Conservation (phyloP, 2,329 filamentous ascomycete genomes). For the Ascochyta pisi region DNA sequence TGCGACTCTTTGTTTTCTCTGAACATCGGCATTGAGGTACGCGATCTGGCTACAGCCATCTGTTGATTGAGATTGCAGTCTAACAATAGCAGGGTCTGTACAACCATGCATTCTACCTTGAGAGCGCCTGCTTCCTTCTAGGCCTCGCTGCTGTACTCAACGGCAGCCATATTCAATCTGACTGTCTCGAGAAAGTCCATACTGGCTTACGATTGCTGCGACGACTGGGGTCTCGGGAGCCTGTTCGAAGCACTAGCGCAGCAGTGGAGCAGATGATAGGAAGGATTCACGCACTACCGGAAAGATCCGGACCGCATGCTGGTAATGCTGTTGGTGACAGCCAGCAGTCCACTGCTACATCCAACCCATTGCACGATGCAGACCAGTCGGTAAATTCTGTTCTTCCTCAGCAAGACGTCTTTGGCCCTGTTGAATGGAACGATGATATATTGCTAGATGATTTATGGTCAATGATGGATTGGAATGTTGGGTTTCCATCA, state of each 20-base stretch:
- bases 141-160: constrained; percentile 7
- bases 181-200: constrained; percentile 4
- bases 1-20: constrained; percentile 11
- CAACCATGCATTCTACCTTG: constrained; percentile 12
- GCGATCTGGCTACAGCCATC: neutral
- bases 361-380: neutral
- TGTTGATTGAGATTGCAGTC: neutral
- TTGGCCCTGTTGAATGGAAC: neutral
- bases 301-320: neutral
- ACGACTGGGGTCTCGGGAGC: constrained; percentile 3
- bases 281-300: neutral
- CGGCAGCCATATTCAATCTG: neutral
- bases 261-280: constrained; percentile 15
- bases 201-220: constrained; percentile 4
- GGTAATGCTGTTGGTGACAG: too few relatives aligned
- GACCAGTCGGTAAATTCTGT: neutral
- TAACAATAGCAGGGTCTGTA: constrained; percentile 3
- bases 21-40: constrained; percentile 7
- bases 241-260: neutral
- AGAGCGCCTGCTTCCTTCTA: constrained; percentile 13
- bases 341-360: neutral
- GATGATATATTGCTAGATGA: constrained; percentile 8
- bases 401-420: neutral
- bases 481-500: constrained; percentile 15
- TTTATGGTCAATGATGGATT: constrained; percentile 17